A percentile compares a stretch with the other conserved stretches of the same genome.
These are phyloP conservation scores for Neonectria sp. DNA, from an alignment of 2,329 filamentous ascomycete genomes.

Conservation along the genomic window DNA sequence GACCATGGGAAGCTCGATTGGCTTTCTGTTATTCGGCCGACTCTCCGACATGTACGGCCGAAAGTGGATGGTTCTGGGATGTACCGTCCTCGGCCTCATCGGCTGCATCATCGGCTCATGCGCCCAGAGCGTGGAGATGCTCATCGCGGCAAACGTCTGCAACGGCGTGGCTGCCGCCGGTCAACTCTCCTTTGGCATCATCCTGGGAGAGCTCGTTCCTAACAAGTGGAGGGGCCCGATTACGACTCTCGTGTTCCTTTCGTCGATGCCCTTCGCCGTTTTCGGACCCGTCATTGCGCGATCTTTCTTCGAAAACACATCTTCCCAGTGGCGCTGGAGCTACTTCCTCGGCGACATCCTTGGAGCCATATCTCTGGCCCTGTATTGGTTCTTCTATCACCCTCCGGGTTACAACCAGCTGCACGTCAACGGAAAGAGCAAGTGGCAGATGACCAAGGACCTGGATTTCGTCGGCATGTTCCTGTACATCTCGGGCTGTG, in stretches of 20 bases:
- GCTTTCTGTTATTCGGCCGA: constrained; percentile 59
- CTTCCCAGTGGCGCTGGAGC: constrained; percentile 62
- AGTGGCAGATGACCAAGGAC: constrained; percentile 56
- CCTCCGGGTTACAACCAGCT: constrained; percentile 62
- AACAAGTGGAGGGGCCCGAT: constrained; percentile 57
- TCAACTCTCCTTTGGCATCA: constrained; percentile 58
- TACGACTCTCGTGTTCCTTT: constrained; percentile 56
- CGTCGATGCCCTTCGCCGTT: constrained; percentile 58
- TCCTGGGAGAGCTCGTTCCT: constrained; percentile 60
- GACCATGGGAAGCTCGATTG: constrained; percentile 56
- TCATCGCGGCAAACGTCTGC: constrained; percentile 56
- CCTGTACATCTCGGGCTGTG: constrained; percentile 57
- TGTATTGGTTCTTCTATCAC: constrained; percentile 62
- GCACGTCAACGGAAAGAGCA: constrained; percentile 54
- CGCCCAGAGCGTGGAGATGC: constrained; percentile 52
- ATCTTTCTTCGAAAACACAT: constrained; percentile 59
- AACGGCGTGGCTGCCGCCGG: constrained; percentile 57
- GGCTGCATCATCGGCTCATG: constrained; percentile 56
- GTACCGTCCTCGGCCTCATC: constrained; percentile 51
- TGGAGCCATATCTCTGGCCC: constrained; percentile 54
- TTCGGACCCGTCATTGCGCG: constrained; percentile 63
- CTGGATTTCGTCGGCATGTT: constrained; percentile 63
- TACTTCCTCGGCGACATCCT: constrained; percentile 65
- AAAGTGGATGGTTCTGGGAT: constrained; percentile 56
- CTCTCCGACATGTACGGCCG: constrained; percentile 60